Conservation (phyloP, 495 filamentous ascomycete species). For the Lepraria neglecta region DNA sequence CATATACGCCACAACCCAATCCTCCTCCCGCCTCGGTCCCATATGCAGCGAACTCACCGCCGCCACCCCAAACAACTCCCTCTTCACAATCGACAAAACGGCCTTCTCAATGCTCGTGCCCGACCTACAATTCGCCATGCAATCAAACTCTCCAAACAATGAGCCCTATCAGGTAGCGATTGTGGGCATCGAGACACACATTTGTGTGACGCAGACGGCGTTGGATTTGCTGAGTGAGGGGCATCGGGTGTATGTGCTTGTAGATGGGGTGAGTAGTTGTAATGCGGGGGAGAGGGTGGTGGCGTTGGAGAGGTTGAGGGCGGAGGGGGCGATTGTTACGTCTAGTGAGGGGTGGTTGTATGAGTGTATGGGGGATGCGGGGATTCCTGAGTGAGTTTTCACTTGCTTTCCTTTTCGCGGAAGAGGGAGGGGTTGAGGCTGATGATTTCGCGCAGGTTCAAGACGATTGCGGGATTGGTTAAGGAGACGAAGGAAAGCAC, state of each 20-base stretch:
- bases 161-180: conserved; percentile 45
- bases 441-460: conserved; percentile 46
- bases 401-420: background rate
- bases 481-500: conserved; percentile 69
- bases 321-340: conserved; percentile 73
- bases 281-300: conserved; percentile 74
- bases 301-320: conserved; percentile 67
- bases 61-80: conserved; percentile 39
- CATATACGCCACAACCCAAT: conserved; percentile 79
- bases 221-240: conserved; percentile 69
- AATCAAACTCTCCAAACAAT: conserved; percentile 19
- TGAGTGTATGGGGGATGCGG: conserved; percentile 87
- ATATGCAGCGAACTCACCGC: conserved; percentile 63
- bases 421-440: background rate
- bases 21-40: conserved; percentile 62
- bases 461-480: conserved; percentile 62
- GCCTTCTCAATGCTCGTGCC: conserved; percentile 75
- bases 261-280: conserved; percentile 85
- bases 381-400: conserved; percentile 49
- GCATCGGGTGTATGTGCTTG: conserved; percentile 78
- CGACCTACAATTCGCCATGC: conserved; percentile 37
- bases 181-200: conserved; percentile 88
- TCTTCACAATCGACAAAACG: conserved; percentile 71
- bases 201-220: conserved; percentile 89
- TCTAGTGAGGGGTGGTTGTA: conserved; percentile 89